Evolutionary conservation across 306 rosid species (phyloP).

Genomic region (Malus sylvestris): DNA sequence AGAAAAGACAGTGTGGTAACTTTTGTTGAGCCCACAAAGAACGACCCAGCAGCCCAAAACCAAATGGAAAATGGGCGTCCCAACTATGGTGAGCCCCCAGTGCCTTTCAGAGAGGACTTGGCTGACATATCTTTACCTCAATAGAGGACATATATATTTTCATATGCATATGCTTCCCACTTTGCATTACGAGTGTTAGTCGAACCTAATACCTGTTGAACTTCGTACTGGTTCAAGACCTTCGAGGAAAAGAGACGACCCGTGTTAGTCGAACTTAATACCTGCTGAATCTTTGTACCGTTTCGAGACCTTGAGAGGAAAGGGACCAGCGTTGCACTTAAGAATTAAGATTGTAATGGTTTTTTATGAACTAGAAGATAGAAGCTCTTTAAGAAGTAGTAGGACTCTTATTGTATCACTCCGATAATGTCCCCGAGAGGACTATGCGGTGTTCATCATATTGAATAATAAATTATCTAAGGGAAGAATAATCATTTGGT

Average conservation of each 20-base stretch:
- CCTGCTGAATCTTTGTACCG: no score
- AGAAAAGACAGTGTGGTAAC: slow-evolving; percentile 62
- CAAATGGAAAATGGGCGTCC: slow-evolving; percentile 42
- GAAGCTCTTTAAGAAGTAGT: no score
- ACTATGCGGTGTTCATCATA: not conserved
- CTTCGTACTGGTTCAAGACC: not conserved
- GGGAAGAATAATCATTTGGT: no score
- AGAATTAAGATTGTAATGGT: no score
- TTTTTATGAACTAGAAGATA: no score
- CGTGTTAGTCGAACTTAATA: no score
- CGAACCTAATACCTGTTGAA: not conserved
- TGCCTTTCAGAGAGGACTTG: slow-evolving; percentile 64
- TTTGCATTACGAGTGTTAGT: not conserved
- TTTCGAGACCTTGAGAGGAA: no score
- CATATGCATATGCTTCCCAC: not conserved
- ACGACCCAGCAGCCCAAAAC: slow-evolving; percentile 36
- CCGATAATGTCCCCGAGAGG: not conserved
- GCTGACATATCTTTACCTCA: slow-evolving; percentile 43
- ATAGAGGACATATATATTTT: not conserved
- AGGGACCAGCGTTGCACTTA: not conserved
- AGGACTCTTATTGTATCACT: not conserved
- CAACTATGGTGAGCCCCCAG: slow-evolving; percentile 19
- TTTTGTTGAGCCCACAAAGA: slow-evolving; percentile 28
- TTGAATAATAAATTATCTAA: no score
- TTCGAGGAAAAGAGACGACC: no score